Percentiles rank a stretch among this genome's conserved stretches.
Evolutionary conservation across 2,329 filamentous ascomycete species (phyloP).

Genomic region (Diplocarpon mali): DNA sequence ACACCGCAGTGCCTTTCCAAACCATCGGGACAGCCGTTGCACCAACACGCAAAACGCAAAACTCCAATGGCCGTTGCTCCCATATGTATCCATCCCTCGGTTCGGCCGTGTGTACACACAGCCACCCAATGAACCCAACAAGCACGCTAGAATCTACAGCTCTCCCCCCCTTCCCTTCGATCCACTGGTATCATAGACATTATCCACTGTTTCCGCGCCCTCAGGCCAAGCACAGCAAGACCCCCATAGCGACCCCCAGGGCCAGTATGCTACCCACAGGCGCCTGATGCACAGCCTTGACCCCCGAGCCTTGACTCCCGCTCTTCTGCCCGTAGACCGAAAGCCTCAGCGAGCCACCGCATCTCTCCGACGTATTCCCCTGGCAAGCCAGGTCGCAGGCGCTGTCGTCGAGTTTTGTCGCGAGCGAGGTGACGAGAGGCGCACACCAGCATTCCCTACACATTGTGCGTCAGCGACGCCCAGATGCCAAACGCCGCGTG

Average conservation of each 20-base stretch:
- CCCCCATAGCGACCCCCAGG: conserved; percentile 18
- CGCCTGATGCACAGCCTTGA: conserved; percentile 9
- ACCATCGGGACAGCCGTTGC: not conserved
- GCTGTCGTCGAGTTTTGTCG: conserved; percentile 35
- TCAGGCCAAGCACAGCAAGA: conserved; percentile 19
- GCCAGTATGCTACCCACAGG: conserved; percentile 17
- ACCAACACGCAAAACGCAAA: not conserved
- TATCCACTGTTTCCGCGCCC: not conserved
- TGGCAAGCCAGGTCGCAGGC: conserved; percentile 42
- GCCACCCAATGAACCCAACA: not conserved
- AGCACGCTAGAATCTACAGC: not conserved
- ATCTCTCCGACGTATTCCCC: conserved; percentile 39
- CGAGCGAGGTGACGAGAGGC: conserved; percentile 36
- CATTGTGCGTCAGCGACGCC: not conserved
- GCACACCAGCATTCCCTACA: conserved; percentile 50
- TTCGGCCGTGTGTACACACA: not conserved
- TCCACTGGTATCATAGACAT: not conserved
- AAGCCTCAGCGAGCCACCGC: conserved; percentile 41
- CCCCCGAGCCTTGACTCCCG: conserved; percentile 12
- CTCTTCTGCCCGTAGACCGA: conserved; percentile 31
- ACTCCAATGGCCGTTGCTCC: conserved; percentile 1
- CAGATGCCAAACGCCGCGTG: not conserved
- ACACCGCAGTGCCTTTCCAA: not conserved
- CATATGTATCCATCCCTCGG: not conserved
- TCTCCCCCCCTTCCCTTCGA: not conserved